phyloP scores from a whole-genome alignment of 1,139 yeast species.

The Trichomonascaceae sp. region DNA sequence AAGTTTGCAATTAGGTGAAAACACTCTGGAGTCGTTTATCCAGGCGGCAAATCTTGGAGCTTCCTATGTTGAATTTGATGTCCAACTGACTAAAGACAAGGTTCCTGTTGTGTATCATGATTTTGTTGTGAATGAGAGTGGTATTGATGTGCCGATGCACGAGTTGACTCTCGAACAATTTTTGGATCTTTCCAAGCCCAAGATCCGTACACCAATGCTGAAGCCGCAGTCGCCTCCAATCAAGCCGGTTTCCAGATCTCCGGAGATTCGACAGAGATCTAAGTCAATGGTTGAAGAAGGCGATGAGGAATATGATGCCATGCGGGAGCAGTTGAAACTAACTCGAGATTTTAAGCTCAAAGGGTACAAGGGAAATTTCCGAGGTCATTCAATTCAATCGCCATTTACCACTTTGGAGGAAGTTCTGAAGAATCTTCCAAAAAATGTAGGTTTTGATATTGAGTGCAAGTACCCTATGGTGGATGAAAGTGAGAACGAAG shows the following conservation, averaged over 20 bases:
- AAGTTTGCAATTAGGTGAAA: conserved; percentile 90
- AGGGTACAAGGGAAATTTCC: conserved; percentile 84
- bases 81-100: conserved; percentile 87
- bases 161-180: conserved; percentile 86
- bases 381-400: conserved; percentile 88
- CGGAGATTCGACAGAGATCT: conserved; percentile 25
- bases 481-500: conserved; percentile 85
- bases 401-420: conserved; percentile 86
- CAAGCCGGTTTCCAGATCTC: conserved; percentile 11
- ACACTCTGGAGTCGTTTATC: conserved; percentile 89
- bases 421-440: conserved; percentile 73
- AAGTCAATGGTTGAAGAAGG: conserved; percentile 23
- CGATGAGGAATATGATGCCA: conserved; percentile 28
- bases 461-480: conserved; percentile 95
- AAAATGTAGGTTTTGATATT: conserved; percentile 84
- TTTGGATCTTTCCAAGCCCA: conserved; percentile 38
- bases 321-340: conserved; percentile 66
- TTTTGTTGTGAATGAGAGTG: conserved; percentile 90
- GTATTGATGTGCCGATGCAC: conserved; percentile 96
- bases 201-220: conserved; percentile 10
- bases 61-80: conserved; percentile 73
- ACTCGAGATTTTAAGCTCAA: conserved; percentile 83
- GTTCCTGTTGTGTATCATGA: conserved; percentile 95
- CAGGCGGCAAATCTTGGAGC: conserved; percentile 97
- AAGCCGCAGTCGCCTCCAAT: conserved; percentile 4